phyloP scores from a whole-genome alignment of 1,139 yeast genomes.

The Ogataea hybrid region DNA sequence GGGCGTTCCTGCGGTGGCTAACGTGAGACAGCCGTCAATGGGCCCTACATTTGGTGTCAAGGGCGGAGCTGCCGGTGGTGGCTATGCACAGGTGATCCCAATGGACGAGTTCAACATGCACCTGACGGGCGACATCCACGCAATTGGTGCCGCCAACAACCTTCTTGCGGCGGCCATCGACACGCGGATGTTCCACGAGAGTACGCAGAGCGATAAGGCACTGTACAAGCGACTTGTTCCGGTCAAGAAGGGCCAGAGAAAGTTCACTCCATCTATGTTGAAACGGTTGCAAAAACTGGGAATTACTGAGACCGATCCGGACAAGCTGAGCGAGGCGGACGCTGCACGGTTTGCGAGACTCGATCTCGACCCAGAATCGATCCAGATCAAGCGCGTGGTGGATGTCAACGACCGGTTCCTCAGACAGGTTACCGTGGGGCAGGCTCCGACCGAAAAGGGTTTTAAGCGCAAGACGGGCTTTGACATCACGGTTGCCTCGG shows the following conservation, averaged over 20 bases:
- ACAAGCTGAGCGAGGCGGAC: constrained; percentile 66
- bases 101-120: constrained; percentile 89
- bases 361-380: constrained; percentile 69
- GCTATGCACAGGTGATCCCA: constrained; percentile 81
- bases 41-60: constrained; percentile 87
- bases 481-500: constrained; percentile 82
- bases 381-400: constrained; percentile 75
- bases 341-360: constrained; percentile 59
- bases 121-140: constrained; percentile 82
- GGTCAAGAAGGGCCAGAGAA: constrained; percentile 60
- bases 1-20: constrained; percentile 67
- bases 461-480: constrained; percentile 72
- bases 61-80: constrained; percentile 92
- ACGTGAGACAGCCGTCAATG: constrained; percentile 84
- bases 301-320: constrained; percentile 64
- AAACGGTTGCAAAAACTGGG: constrained; percentile 63
- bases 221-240: constrained; percentile 74
- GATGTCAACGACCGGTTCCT: constrained; percentile 79
- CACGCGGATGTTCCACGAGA: constrained; percentile 79
- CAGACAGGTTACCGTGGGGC: constrained; percentile 71
- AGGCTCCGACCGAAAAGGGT: constrained; percentile 77
- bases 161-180: constrained; percentile 81
- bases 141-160: constrained; percentile 78
- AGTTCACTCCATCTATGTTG: constrained; percentile 66
- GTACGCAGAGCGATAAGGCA: constrained; percentile 61